Conservation (phyloP, 2,329 filamentous ascomycete genomes). For the Simplicillium sp. region DNA sequence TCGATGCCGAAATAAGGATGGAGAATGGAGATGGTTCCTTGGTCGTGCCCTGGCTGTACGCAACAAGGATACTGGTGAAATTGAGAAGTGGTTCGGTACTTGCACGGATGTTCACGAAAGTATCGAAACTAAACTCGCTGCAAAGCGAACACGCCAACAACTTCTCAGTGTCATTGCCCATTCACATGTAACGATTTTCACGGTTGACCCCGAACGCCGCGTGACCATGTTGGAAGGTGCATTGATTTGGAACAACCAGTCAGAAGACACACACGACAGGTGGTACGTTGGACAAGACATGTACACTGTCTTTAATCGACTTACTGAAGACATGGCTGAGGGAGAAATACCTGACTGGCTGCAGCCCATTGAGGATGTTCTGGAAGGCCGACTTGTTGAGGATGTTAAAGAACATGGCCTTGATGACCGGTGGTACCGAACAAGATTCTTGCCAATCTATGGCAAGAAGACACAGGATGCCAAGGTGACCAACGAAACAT, state of each 20-base stretch:
- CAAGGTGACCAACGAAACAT: slow-evolving; percentile 32
- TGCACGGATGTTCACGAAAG: slow-evolving; percentile 73
- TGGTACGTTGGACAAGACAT: slow-evolving; percentile 52
- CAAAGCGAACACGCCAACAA: slow-evolving; percentile 59
- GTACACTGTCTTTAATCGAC: slow-evolving; percentile 51
- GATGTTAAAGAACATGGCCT: slow-evolving; percentile 56
- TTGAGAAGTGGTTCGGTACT: slow-evolving; percentile 74
- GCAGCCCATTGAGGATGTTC: slow-evolving; percentile 51
- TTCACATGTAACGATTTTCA: slow-evolving; percentile 67
- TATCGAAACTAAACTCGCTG: slow-evolving; percentile 57
- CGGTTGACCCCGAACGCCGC: slow-evolving; percentile 51
- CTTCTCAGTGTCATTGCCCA: slow-evolving; percentile 65
- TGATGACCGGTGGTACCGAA: slow-evolving; percentile 59
- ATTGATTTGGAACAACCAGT: slow-evolving; percentile 42
- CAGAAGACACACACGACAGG: slow-evolving; percentile 27
- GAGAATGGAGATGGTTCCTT: slow-evolving; percentile 72
- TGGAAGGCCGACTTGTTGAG: slow-evolving; percentile 49
- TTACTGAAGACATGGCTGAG: slow-evolving; percentile 31
- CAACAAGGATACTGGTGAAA: slow-evolving; percentile 54
- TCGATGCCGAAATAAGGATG: slow-evolving; percentile 54
- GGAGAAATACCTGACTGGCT: slow-evolving; percentile 40
- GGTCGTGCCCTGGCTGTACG: slow-evolving; percentile 60
- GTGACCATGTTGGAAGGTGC: slow-evolving; percentile 64
- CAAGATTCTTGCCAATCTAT: slow-evolving; percentile 58
- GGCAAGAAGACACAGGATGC: slow-evolving; percentile 45